Conservation (phyloP, 352 stramenopile species). For the Phytophthora nicotianae region DNA sequence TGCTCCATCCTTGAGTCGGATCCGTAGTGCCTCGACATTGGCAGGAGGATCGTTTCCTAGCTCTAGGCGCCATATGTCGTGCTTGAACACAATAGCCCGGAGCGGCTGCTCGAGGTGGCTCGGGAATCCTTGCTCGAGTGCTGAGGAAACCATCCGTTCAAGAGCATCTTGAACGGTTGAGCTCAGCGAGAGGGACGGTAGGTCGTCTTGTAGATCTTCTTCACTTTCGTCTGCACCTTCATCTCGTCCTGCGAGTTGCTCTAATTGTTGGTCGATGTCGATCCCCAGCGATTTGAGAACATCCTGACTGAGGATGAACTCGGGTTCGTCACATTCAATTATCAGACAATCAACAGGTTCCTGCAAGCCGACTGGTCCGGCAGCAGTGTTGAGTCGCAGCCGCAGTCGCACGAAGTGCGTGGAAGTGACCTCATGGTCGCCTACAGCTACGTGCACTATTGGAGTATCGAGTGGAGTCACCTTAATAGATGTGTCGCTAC, state of each 20-base stretch:
- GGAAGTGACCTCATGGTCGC: constrained; percentile 1
- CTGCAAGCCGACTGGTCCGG: not conserved
- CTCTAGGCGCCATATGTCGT: not conserved
- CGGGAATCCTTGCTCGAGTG: not conserved
- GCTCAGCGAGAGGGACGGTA: not conserved
- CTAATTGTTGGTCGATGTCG: not conserved
- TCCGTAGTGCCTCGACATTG: not conserved
- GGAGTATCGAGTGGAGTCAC: not conserved
- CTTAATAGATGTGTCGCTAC: not conserved
- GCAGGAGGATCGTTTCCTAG: not conserved
- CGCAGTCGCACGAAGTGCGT: not conserved
- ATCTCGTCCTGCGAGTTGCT: not conserved
- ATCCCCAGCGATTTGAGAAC: not conserved
- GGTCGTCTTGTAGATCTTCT: not conserved
- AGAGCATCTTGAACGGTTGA: not conserved
- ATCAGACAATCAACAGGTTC: not conserved
- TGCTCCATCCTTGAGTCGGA: not conserved
- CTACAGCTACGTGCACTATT: not conserved
- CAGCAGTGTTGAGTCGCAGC: not conserved
- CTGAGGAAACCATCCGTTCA: not conserved
- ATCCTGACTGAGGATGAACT: not conserved
- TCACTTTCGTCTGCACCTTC: not conserved
- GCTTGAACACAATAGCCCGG: not conserved
- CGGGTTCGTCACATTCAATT: not conserved
- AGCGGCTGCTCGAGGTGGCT: not conserved